Percentiles rank a stretch among this genome's conserved stretches.
These are phyloP conservation scores for Pythium aquatile DNA, from an alignment of 352 stramenopile genomes.

Conservation along the genomic window DNA sequence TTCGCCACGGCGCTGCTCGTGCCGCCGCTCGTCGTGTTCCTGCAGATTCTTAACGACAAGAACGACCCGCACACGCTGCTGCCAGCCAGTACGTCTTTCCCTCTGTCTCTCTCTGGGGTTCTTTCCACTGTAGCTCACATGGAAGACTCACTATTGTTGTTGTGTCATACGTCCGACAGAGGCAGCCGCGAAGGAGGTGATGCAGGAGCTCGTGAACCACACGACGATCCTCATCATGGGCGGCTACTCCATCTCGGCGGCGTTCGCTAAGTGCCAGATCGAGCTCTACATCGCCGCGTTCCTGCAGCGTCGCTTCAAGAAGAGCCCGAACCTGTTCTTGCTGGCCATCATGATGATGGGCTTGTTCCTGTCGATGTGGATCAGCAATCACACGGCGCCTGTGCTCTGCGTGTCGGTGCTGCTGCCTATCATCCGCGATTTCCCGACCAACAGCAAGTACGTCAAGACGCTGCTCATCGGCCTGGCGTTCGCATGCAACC, in stretches of 20 bases:
- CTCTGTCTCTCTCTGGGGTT: no score
- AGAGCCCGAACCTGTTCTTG: constrained; percentile 87
- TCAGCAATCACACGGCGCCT: constrained; percentile 92
- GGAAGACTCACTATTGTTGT: background rate
- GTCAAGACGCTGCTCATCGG: constrained; percentile 91
- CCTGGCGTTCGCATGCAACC: constrained; percentile 92
- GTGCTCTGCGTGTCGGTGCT: constrained; percentile 91
- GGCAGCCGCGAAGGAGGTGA: constrained; percentile 86
- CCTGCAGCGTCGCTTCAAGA: constrained; percentile 88
- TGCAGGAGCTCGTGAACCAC: constrained; percentile 89
- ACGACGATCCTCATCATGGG: constrained; percentile 93
- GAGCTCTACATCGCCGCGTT: constrained; percentile 90
- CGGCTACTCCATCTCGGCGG: constrained; percentile 88
- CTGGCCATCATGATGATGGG: constrained; percentile 93
- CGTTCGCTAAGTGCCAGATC: constrained; percentile 91
- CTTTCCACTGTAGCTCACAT: background rate
- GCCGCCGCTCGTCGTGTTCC: constrained; percentile 84
- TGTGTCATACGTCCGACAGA: constrained; percentile 30
- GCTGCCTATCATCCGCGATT: constrained; percentile 88
- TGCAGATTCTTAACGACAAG: constrained; percentile 88
- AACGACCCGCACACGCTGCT: constrained; percentile 63
- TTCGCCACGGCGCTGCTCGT: constrained; percentile 90
- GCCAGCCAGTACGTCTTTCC: constrained; percentile 51
- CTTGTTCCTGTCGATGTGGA: constrained; percentile 92
- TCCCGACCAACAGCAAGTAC: constrained; percentile 79